Evolutionary conservation across 106 monocot species (phyloP).

Genomic region (Iris macrosiphon): DNA sequence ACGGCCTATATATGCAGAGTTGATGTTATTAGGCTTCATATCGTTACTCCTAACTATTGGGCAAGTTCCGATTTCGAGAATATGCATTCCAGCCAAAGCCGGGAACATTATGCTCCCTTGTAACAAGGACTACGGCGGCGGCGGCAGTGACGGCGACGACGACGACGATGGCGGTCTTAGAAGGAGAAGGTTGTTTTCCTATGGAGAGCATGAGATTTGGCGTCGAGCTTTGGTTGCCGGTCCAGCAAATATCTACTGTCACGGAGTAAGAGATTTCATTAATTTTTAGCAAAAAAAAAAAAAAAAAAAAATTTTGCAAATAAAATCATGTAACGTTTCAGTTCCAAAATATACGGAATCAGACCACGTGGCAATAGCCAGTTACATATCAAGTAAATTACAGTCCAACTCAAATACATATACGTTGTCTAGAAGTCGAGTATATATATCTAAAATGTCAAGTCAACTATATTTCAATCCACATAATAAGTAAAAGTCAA

Average conservation of each 20-base stretch:
- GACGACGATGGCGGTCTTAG: constrained; percentile 1
- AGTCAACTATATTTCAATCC: too few relatives aligned
- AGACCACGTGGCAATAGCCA: too few relatives aligned
- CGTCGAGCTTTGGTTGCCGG: not conserved
- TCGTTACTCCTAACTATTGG: constrained; percentile 31
- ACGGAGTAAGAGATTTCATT: not conserved
- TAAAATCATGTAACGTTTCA: too few relatives aligned
- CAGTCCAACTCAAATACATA: too few relatives aligned
- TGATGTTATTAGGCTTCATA: constrained; percentile 36
- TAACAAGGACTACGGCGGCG: not conserved
- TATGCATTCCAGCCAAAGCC: constrained; percentile 28
- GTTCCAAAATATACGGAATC: too few relatives aligned
- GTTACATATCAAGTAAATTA: too few relatives aligned
- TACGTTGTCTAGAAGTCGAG: too few relatives aligned
- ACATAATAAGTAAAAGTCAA: too few relatives aligned
- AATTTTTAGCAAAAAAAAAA: not conserved
- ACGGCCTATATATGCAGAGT: constrained; percentile 23
- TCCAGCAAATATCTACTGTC: not conserved
- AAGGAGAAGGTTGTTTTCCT: not conserved
- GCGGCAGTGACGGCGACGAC: not conserved
- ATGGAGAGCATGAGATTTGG: not conserved
- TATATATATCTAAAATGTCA: too few relatives aligned
- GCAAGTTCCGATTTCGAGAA: constrained; percentile 19
- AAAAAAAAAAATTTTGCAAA: not conserved
- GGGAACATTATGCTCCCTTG: constrained; percentile 38